Percentiles rank a stretch among this genome's conserved stretches.
Conservation (phyloP, 2,329 filamentous ascomycete genomes). For the Orbilia brochopaga region DNA sequence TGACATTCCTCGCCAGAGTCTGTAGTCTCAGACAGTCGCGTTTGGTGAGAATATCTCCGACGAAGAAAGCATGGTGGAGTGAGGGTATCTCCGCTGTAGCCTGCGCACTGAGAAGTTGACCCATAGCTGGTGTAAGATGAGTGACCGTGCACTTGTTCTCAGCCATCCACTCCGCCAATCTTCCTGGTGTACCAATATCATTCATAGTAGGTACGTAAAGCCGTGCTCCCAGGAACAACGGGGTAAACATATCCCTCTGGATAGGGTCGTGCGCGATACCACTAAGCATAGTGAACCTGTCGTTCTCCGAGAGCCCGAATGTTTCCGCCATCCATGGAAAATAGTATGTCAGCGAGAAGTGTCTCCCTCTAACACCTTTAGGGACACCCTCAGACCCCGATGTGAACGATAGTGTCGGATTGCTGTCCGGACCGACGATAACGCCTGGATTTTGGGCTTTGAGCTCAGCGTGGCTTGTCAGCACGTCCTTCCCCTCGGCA, state of each 20-base stretch:
- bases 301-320: slow-evolving; percentile 75
- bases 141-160: slow-evolving; percentile 76
- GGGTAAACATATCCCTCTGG: slow-evolving; percentile 82
- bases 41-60: slow-evolving; percentile 87
- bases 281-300: slow-evolving; percentile 79
- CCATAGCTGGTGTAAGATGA: slow-evolving; percentile 95
- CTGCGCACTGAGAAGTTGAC: slow-evolving; percentile 88
- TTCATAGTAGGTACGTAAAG: slow-evolving; percentile 79
- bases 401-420: slow-evolving; percentile 76
- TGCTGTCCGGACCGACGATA: slow-evolving; percentile 83
- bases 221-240: slow-evolving; percentile 81
- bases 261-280: slow-evolving; percentile 81
- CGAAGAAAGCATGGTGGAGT: slow-evolving; percentile 83
- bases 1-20: slow-evolving; percentile 73
- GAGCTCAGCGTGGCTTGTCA: slow-evolving; percentile 64
- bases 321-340: slow-evolving; percentile 90
- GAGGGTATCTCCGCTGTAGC: slow-evolving; percentile 76
- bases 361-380: slow-evolving; percentile 85
- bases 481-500: slow-evolving; percentile 70
- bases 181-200: slow-evolving; percentile 79
- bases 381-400: slow-evolving; percentile 77
- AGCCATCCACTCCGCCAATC: slow-evolving; percentile 84
- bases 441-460: slow-evolving; percentile 70
- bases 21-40: slow-evolving; percentile 80
- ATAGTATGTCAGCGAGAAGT: slow-evolving; percentile 84